Evolutionary conservation across 306 rosid genomes (phyloP).

Genomic region (Fragaria vesca): DNA sequence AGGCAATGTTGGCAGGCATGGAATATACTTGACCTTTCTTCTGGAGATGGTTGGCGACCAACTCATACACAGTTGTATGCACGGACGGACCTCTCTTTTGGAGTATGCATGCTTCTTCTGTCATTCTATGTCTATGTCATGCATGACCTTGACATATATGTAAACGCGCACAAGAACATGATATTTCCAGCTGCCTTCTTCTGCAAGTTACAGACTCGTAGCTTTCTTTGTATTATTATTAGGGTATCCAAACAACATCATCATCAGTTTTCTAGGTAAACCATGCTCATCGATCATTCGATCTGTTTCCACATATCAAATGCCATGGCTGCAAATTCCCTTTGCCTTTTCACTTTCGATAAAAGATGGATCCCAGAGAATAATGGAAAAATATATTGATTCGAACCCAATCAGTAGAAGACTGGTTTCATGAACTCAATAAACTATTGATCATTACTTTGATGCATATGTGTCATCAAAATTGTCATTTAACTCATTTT

Average conservation of each 20-base stretch:
- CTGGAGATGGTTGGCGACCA: background rate
- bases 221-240: too few species aligned
- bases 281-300: background rate
- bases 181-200: background rate
- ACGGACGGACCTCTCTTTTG: background rate
- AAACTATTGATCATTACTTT: background rate
- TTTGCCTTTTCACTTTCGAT: background rate
- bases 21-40: background rate
- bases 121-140: background rate
- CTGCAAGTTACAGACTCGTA: background rate
- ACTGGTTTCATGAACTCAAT: background rate
- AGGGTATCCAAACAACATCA: background rate
- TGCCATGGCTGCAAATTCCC: background rate
- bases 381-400: background rate
- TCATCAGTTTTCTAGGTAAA: background rate
- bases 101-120: background rate
- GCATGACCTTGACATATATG: background rate
- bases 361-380: background rate
- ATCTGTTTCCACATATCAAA: too few species aligned
- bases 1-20: background rate
- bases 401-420: background rate
- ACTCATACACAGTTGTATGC: background rate
- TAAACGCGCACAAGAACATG: background rate
- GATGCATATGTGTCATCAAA: background rate
- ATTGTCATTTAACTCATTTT: too few species aligned